These are phyloP conservation scores for Pseudopyrenochaeta lycopersici DNA, from an alignment of 2,329 filamentous ascomycete species.

Conservation along the genomic window DNA sequence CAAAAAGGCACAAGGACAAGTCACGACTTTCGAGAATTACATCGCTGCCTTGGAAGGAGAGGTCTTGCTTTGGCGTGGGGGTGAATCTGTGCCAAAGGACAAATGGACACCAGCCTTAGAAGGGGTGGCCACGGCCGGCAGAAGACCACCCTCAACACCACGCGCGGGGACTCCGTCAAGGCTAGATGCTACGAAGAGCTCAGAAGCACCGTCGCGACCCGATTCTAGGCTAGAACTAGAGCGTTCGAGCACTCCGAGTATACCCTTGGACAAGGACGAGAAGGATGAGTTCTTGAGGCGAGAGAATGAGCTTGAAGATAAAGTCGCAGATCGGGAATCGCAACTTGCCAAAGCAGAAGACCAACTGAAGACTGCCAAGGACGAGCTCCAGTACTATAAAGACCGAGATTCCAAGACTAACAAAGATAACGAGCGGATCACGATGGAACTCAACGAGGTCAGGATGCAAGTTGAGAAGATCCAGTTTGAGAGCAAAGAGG, in stretches of 20 bases:
- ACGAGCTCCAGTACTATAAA: constrained; percentile 85
- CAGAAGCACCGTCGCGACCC: constrained; percentile 59
- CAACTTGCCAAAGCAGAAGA: constrained; percentile 82
- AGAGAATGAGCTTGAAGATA: constrained; percentile 97
- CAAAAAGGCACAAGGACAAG: constrained; percentile 89
- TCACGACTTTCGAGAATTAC: constrained; percentile 88
- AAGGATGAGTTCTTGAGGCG: constrained; percentile 93
- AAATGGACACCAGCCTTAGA: constrained; percentile 78
- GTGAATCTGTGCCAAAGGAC: constrained; percentile 88
- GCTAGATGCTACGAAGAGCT: constrained; percentile 58
- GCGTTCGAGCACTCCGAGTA: constrained; percentile 83
- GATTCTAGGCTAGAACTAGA: constrained; percentile 75
- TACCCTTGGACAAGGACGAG: constrained; percentile 94
- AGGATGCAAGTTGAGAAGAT: constrained; percentile 97
- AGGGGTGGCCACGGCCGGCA: constrained; percentile 60
- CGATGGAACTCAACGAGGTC: constrained; percentile 86
- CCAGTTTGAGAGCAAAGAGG: constrained; percentile 95
- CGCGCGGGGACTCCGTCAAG: constrained; percentile 70
- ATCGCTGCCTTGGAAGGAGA: constrained; percentile 85
- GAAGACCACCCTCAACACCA: constrained; percentile 59
- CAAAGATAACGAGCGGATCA: constrained; percentile 90
- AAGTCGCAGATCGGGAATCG: constrained; percentile 91
- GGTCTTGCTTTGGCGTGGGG: constrained; percentile 84
- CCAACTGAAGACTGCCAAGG: constrained; percentile 80
- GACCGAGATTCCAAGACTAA: constrained; percentile 83